phyloP scores from a whole-genome alignment of 129 eudicot species.

The sunflower (Helianthus annuus) region HanXRQr2.0-SUNRISE NC_035447.2:26524637-26525136 shows the following conservation, averaged over 20 bases:
- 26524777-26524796: constrained; percentile 6
- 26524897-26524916: no score
- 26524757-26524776: constrained; percentile 13
- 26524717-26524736: no score
- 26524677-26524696: no score
- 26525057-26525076: constrained; percentile 72
- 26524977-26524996: constrained; percentile 52
- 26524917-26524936: no score
- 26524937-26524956: constrained; percentile 52
- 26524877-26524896: no score
- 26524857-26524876: no score
- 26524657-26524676: no score
- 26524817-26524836: no score
- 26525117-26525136: constrained; percentile 84
- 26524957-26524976: constrained; percentile 62
- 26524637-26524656: no score
- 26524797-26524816: no score
- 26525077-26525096: constrained; percentile 68
- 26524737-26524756: not conserved
- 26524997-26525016: constrained; percentile 45
- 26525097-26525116: constrained; percentile 75
- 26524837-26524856: no score
- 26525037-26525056: constrained; percentile 59
- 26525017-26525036: constrained; percentile 49
- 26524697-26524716: no score